Base-by-base conservation (phyloP, 805 yeast species). In the Candida ponderosae region DNA sequence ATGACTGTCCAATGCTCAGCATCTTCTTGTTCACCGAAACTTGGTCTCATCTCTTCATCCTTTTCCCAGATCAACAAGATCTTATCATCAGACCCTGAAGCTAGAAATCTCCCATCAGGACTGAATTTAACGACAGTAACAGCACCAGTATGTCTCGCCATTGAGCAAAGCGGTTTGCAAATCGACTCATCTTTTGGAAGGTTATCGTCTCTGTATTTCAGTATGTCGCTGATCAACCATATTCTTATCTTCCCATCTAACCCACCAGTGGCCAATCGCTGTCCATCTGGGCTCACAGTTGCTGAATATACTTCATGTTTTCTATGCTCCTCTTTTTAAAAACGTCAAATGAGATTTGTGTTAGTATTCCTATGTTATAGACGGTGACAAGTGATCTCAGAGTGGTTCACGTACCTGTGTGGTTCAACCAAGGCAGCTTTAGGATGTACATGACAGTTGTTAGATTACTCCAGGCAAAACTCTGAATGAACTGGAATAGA, bases 111-210 rank as follows among this genome's bases (percentile, higher is more conserved):
- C 0, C 97, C 96, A 50, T 82, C 84, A 0, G 97, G 97, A 1
- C 95, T 84, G 56, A 93, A 93, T 49, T 89, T 72, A 18, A 93
- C 93, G 39, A 87, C 81, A 1, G 98, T 93, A 5, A 93, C 97
- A 2, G 96, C 96, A 35, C 98, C 99, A 18, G 93, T 87, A 54
- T 93, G 98, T 38, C 96, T 73, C 29, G 93, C 81, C 95, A 93
- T 86, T 20, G 93, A 81, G 40, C 95, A 86, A 15, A 89, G 59
- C 4, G 95, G 95, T 21, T 73, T 57, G 40, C 70, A 62, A n/a
- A 48, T 40, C 4, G 49, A 42, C 4, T 50, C 51, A 32, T 64
- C 67, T 13, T 49, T 50, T 8, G 41, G 29, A 2, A 51, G 54
- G 2, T 47, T 53, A 5, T 44, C 45, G 30, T 46, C 37, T 19